Evolutionary conservation across 192 early-diverging fungal species (phyloP).

Genomic region (Backusella westeae): DNA sequence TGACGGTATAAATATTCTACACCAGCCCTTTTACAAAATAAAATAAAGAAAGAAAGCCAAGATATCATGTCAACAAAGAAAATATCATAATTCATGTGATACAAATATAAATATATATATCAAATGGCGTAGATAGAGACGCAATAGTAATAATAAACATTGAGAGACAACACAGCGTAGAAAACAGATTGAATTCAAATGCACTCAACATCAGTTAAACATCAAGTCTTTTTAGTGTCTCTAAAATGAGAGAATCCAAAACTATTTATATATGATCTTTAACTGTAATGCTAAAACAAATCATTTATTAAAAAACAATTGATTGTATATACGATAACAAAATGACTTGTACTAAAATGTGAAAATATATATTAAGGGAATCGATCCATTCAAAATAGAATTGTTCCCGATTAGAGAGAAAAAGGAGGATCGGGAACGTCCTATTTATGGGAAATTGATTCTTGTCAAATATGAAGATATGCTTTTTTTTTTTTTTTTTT

Average conservation of each 20-base stretch:
- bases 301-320: neutral
- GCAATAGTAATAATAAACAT: neutral
- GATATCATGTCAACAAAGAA: no score
- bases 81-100: no score
- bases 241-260: neutral
- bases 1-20: no score
- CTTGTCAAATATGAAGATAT: constrained; percentile 2
- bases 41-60: no score
- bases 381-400: neutral
- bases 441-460: neutral
- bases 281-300: neutral
- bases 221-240: neutral
- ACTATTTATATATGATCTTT: neutral
- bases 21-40: no score
- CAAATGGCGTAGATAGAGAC: no score
- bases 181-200: neutral
- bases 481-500: neutral
- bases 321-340: neutral
- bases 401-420: neutral
- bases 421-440: neutral
- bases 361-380: neutral
- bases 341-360: neutral
- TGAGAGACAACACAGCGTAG: neutral
- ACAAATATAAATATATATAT: no score
- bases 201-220: neutral